Conservation (phyloP, 192 early-diverging fungal species). For the Dimargaris cristalligena region DNA sequence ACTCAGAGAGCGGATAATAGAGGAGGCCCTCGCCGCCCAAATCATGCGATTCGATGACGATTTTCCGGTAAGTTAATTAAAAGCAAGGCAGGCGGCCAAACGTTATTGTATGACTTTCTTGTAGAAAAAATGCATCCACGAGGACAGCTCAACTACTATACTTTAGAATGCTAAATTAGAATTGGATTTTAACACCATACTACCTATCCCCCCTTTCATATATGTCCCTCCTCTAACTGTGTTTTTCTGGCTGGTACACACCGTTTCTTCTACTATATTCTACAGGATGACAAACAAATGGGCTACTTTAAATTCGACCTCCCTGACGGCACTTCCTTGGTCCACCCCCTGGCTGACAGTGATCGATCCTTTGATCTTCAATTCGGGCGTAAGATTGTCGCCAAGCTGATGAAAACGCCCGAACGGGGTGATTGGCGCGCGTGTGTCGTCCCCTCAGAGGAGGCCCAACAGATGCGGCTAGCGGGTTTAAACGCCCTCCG, state of each 20-base stretch:
- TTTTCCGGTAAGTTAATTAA: constrained; percentile 18
- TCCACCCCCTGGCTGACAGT: constrained; percentile 23
- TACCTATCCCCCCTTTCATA: no score
- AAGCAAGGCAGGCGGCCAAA: background rate
- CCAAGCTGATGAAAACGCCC: constrained; percentile 42
- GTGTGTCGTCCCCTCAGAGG: constrained; percentile 43
- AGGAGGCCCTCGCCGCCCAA: constrained; percentile 21
- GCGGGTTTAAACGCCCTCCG: background rate
- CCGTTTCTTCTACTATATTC: no score
- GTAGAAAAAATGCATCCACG: no score
- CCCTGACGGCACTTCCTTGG: constrained; percentile 25
- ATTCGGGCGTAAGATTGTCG: constrained; percentile 56
- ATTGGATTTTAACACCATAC: background rate
- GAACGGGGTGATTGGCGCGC: constrained; percentile 68
- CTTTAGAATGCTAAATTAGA: no score
- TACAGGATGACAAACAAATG: constrained; percentile 3
- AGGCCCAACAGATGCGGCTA: constrained; percentile 28
- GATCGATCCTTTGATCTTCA: constrained; percentile 48
- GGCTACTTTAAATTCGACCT: constrained; percentile 39
- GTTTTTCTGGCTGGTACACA: no score
- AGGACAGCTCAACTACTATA: no score
- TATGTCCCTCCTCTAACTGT: no score
- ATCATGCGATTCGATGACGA: constrained; percentile 22
- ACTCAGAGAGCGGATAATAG: constrained; percentile 14
- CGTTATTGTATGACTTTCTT: background rate